A percentile compares a stretch with the other conserved stretches of the same genome.
These are phyloP conservation scores for Chaetomium cochliodes DNA, from an alignment of 495 filamentous ascomycete species.

Conservation along the genomic window DNA sequence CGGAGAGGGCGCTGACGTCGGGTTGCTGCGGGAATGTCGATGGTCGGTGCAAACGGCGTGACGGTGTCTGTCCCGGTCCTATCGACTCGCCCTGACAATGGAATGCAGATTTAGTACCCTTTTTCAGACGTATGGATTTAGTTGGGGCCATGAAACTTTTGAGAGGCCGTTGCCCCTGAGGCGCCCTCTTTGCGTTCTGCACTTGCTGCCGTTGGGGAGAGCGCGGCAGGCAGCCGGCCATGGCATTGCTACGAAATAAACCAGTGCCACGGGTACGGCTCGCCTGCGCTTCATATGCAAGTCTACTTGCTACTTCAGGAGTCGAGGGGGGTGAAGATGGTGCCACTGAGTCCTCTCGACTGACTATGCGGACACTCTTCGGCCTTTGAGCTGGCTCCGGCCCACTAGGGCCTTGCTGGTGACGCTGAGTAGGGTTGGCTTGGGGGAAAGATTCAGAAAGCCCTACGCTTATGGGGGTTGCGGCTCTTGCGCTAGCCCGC, in stretches of 20 bases:
- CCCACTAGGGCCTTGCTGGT: background rate
- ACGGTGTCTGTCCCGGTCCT: slow-evolving; percentile 49
- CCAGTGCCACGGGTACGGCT: slow-evolving; percentile 11
- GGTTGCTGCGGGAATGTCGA: slow-evolving; percentile 69
- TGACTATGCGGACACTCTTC: slow-evolving; percentile 44
- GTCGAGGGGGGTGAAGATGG: slow-evolving; percentile 25
- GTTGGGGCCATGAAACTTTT: slow-evolving; percentile 47
- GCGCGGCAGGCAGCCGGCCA: background rate
- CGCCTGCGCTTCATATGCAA: background rate
- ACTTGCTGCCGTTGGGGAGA: background rate
- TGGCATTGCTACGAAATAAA: background rate
- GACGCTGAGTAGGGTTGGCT: slow-evolving; percentile 24
- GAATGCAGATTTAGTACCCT: slow-evolving; percentile 39
- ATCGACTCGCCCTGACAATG: slow-evolving; percentile 43
- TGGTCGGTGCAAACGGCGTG: slow-evolving; percentile 59
- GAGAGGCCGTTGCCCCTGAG: slow-evolving; percentile 24
- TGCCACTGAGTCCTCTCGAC: slow-evolving; percentile 33
- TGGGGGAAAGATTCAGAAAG: slow-evolving; percentile 39
- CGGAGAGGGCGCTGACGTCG: slow-evolving; percentile 65
- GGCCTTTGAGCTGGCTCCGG: slow-evolving; percentile 23
- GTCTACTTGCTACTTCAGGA: slow-evolving; percentile 1
- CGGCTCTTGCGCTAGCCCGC: slow-evolving; percentile 66
- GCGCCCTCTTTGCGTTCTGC: background rate
- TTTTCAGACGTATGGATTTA: slow-evolving; percentile 39
- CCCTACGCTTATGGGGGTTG: slow-evolving; percentile 79